A percentile compares a stretch with the other conserved stretches of the same genome.
Conservation (phyloP, 1,284 basidiomycete genomes). For the Ustilago nuda region DNA sequence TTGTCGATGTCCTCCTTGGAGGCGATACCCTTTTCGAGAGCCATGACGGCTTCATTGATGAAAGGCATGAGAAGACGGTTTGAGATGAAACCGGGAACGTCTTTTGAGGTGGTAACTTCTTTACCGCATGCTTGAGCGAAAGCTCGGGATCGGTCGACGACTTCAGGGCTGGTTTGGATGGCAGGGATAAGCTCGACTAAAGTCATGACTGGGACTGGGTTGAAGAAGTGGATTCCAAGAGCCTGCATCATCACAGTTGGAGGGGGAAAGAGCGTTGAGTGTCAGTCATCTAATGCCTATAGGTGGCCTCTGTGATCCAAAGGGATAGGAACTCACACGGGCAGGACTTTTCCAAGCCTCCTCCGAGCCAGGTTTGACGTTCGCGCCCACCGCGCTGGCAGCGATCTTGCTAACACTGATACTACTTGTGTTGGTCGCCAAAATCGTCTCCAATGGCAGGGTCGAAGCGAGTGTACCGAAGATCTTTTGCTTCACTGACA, state of each 20-base stretch:
- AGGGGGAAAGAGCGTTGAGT: background rate
- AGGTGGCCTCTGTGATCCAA: too few relatives aligned
- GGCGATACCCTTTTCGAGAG: conserved; percentile 89
- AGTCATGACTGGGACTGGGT: conserved; percentile 80
- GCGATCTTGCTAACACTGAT: conserved; percentile 96
- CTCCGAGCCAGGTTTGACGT: conserved; percentile 52
- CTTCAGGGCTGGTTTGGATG: conserved; percentile 84
- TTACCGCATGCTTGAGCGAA: conserved; percentile 93
- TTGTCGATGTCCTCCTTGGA: conserved; percentile 95
- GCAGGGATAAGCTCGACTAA: conserved; percentile 91
- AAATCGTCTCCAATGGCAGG: conserved; percentile 79
- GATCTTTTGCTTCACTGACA: conserved; percentile 82
- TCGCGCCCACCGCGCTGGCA: conserved; percentile 69
- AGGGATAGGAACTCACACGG: conserved; percentile 27
- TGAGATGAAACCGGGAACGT: conserved; percentile 81
- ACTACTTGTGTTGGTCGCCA: conserved; percentile 93
- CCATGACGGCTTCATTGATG: conserved; percentile 92
- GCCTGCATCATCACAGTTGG: conserved; percentile 19
- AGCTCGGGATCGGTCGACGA: conserved; percentile 79
- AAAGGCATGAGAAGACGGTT: conserved; percentile 83
- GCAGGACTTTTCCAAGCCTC: conserved; percentile 52
- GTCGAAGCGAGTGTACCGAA: conserved; percentile 80
- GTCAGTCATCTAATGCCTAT: background rate
- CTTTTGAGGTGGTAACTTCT: conserved; percentile 71
- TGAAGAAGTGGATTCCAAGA: conserved; percentile 89